Evolutionary conservation across 192 early-diverging fungal genomes (phyloP).

Genomic region (Phycomyces blakesleeanus): DNA sequence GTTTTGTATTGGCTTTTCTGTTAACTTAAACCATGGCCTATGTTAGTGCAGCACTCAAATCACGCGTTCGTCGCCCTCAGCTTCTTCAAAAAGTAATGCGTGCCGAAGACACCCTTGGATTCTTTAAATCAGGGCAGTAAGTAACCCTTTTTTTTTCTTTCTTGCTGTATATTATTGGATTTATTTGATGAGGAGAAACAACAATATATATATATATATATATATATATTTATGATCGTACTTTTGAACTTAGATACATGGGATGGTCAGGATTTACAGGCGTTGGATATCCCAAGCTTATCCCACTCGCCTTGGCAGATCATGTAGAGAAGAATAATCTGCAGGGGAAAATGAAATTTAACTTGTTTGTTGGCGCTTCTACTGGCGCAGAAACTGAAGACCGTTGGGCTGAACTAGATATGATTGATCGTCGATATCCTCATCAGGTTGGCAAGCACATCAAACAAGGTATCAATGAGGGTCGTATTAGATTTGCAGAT

Average conservation of each 20-base stretch:
- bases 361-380: conserved; percentile 40
- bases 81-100: conserved; percentile 36
- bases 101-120: conserved; percentile 29
- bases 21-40: conserved; percentile 15
- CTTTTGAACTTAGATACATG: conserved; percentile 24
- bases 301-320: conserved; percentile 36
- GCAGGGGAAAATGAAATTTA: conserved; percentile 42
- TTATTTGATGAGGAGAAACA: no score
- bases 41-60: conserved; percentile 29
- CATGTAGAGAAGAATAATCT: conserved; percentile 42
- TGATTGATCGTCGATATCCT: conserved; percentile 44
- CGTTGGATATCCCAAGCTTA: conserved; percentile 43
- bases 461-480: conserved; percentile 38
- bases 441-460: conserved; percentile 39
- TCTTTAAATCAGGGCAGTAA: conserved; percentile 40
- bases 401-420: conserved; percentile 38
- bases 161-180: conserved; percentile 13
- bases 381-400: conserved; percentile 33
- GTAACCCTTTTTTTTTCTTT: not conserved
- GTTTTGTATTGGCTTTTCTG: no score
- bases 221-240: no score
- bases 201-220: no score
- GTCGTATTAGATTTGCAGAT: conserved; percentile 41
- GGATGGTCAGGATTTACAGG: conserved; percentile 38
- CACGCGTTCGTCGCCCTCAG: conserved; percentile 31